Percentiles rank a stretch among this genome's conserved stretches.
Conservation (phyloP, 2,329 filamentous ascomycete species). For the Cladorrhinum sp. region DNA sequence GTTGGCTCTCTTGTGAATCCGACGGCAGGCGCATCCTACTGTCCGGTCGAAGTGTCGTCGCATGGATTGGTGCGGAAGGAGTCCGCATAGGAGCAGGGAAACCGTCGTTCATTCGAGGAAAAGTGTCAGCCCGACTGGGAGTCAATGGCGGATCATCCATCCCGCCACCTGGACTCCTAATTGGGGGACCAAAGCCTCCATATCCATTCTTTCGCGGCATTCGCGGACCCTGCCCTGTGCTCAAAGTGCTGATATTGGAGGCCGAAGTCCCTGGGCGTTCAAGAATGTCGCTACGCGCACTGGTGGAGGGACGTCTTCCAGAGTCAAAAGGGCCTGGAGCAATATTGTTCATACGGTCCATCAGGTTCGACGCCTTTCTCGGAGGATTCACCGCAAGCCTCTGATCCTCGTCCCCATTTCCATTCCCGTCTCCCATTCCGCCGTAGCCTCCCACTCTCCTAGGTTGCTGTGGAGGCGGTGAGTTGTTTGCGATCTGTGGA, state of each 20-base stretch:
- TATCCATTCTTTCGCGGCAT: conserved; percentile 52
- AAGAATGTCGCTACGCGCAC: conserved; percentile 15
- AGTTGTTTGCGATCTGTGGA: conserved; percentile 44
- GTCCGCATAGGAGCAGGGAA: conserved; percentile 41
- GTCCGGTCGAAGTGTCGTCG: conserved; percentile 33
- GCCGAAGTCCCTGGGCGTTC: conserved; percentile 34
- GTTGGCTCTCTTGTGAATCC: conserved; percentile 17
- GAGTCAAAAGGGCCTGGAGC: conserved; percentile 64
- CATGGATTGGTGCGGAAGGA: conserved; percentile 44
- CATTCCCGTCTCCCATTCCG: conserved; percentile 41
- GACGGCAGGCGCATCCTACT: conserved; percentile 22
- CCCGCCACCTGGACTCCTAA: conserved; percentile 35
- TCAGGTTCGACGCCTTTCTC: conserved; percentile 41
- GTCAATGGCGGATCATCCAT: conserved; percentile 37
- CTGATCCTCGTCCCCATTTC: conserved; percentile 42
- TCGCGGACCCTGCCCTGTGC: conserved; percentile 36
- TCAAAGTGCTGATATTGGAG: conserved; percentile 33
- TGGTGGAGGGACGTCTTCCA: conserved; percentile 33
- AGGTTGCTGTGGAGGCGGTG: conserved; percentile 37
- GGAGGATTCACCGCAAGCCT: conserved; percentile 50
- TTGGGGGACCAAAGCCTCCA: conserved; percentile 54
- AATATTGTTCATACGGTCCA: conserved; percentile 64
- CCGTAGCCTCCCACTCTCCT: conserved; percentile 49
- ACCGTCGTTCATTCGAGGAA: conserved; percentile 42
- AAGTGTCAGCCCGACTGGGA: conserved; percentile 51